A percentile compares a stretch with the other conserved stretches of the same genome.
phyloP scores from a whole-genome alignment of 2,329 filamentous ascomycete species.

The Emericellopsis cladophorae region DNA sequence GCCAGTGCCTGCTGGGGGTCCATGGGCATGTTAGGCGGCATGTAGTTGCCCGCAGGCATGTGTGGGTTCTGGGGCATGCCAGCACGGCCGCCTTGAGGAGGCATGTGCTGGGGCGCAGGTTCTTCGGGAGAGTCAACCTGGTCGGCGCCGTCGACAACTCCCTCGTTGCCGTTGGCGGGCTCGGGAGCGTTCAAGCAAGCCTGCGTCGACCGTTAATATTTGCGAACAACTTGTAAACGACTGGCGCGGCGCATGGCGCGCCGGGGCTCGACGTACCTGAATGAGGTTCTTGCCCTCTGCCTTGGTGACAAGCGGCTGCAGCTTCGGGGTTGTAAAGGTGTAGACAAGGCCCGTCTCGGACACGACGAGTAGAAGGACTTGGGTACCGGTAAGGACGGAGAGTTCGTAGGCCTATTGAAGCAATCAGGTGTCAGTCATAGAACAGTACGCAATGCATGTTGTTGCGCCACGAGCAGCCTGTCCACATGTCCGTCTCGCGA shows the following conservation, averaged over 20 bases:
- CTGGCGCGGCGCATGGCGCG: not conserved
- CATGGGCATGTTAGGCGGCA: constrained; percentile 46
- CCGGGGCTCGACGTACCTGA: constrained; percentile 53
- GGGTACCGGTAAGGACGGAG: constrained; percentile 92
- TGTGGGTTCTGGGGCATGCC: constrained; percentile 53
- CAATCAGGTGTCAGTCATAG: constrained; percentile 2
- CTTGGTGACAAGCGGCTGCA: constrained; percentile 96
- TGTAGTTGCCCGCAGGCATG: constrained; percentile 53
- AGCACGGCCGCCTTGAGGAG: constrained; percentile 43
- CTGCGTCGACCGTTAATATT: constrained; percentile 30
- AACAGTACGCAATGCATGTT: too few relatives aligned
- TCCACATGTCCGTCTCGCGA: not conserved
- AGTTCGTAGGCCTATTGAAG: constrained; percentile 75
- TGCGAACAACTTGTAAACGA: not conserved
- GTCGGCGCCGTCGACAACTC: constrained; percentile 63
- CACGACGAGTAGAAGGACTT: constrained; percentile 89
- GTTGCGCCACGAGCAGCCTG: not conserved
- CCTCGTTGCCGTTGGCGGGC: constrained; percentile 68
- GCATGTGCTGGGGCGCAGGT: constrained; percentile 56
- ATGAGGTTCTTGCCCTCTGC: constrained; percentile 98
- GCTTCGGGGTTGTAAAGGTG: constrained; percentile 94
- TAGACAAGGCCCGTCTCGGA: constrained; percentile 92
- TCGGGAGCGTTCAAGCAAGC: constrained; percentile 95
- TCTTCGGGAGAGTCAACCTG: constrained; percentile 89
- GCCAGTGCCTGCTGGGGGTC: constrained; percentile 70